Evolutionary conservation across 225 moss, liverwort and hornwort species (phyloP), one percentile per base, ranked within the genome.

Genomic region (Ulota crispa): DNA sequence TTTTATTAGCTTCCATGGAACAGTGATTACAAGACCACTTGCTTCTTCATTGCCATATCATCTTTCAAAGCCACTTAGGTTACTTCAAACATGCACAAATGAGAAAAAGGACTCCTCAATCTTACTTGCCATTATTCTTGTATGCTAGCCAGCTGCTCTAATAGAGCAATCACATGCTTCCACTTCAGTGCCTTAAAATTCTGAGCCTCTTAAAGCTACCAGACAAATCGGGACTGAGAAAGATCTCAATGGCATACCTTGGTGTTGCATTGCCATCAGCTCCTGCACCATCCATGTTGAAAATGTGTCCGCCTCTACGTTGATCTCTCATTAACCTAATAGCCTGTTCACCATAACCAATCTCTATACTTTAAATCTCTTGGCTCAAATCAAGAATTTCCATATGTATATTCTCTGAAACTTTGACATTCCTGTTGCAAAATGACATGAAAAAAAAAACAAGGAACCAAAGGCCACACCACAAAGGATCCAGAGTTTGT

Each of bases 221-320:
- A 19, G 37, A 50, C 39, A 66, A 60, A 78, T 21, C 15, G 50
- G 5, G 12, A 3, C 18, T 26, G 32, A 78, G 41, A 45, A 45
- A 53, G 28, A 55, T 79, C 24, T 64, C 37, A 32, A 86, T 50
- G 64, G 64, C 65, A 61, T 75, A 98, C 98, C 94, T 93, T 39
- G 99, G 99, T 54, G 99, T 99, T 54, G 99, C 79, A 84, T 99
- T 99, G 55, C 99, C 99, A 91, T 99, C 99, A 70, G 99, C 99
- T 84, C 99, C 99, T 42, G 99, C 99, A 83, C 99, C 99, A 83
- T 99, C 99, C 99, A 99, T 99, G 78, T 99, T 99, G 59, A 99
- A 99, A 73, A 99, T 93, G 80, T 99, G 98, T 27, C 98, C 98
- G 42, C 98, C 98, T 50, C 90, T 89, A 28, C 90, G 86, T 78